Percentiles rank a stretch among this genome's conserved stretches.
Evolutionary conservation across 257 asterid genomes (phyloP).

Genomic region (Penstemon barbatus): DNA sequence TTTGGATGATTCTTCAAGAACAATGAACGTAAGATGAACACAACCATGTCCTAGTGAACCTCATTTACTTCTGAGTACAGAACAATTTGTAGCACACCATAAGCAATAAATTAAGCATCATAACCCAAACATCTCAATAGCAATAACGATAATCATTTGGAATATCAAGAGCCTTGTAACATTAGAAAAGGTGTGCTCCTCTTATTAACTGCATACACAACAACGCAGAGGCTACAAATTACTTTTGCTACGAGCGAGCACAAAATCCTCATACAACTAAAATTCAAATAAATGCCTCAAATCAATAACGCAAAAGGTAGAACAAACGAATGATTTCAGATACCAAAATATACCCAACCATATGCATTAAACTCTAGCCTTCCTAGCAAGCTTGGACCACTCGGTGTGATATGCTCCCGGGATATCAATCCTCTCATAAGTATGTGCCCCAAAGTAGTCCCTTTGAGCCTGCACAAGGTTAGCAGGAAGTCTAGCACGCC

Average conservation of each 20-base stretch:
- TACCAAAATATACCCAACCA: not conserved
- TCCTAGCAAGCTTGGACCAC: constrained; percentile 91
- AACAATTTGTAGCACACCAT: not conserved
- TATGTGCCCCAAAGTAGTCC: constrained; percentile 95
- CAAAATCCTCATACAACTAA: constrained; percentile 43
- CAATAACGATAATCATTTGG: constrained; percentile 11
- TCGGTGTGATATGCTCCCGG: constrained; percentile 79
- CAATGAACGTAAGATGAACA: too few relatives aligned
- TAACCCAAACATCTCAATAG: not conserved
- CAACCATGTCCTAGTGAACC: not conserved
- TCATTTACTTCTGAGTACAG: not conserved
- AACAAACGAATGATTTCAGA: constrained; percentile 23
- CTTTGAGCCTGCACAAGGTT: constrained; percentile 97
- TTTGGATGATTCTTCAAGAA: too few relatives aligned
- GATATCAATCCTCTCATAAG: constrained; percentile 78
- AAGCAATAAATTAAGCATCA: not conserved
- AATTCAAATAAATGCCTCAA: constrained; percentile 36
- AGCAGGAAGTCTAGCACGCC: constrained; percentile 83
- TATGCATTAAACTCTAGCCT: constrained; percentile 41
- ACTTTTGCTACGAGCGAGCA: constrained; percentile 33
- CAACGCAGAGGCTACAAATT: constrained; percentile 39
- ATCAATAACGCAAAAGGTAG: constrained; percentile 23
- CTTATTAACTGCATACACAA: constrained; percentile 55
- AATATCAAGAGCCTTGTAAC: constrained; percentile 14
- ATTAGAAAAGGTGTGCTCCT: constrained; percentile 32